A percentile compares a stretch with the other conserved stretches of the same genome.
phyloP scores from a whole-genome alignment of 1,284 basidiomycete genomes.

The Paramarasmius palmivorus region DNA sequence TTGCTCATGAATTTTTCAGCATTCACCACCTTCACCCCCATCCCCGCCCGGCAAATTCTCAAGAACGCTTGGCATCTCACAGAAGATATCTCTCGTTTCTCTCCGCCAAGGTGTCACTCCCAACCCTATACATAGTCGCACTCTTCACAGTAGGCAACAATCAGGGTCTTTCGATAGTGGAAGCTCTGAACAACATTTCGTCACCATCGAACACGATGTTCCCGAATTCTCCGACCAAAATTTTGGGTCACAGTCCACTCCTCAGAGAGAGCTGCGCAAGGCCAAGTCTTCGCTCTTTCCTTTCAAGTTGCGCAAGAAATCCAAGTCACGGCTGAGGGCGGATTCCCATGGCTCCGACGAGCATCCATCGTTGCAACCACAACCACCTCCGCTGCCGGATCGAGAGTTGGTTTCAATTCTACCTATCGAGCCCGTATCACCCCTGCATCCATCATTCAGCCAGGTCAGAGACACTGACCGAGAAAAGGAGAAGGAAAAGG shows the following conservation, averaged over 20 bases:
- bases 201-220: background rate
- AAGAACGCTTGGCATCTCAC: slow-evolving; percentile 34
- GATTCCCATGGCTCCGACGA: slow-evolving; percentile 7
- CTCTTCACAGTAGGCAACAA: slow-evolving; percentile 16
- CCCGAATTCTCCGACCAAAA: background rate
- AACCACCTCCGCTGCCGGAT: slow-evolving; percentile 14
- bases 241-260: background rate
- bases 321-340: slow-evolving; percentile 5
- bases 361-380: slow-evolving; percentile 15
- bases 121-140: slow-evolving; percentile 1
- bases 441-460: background rate
- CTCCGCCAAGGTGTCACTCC: slow-evolving; percentile 15
- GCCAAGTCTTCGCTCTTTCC: slow-evolving; percentile 5
- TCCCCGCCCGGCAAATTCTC: slow-evolving; percentile 20
- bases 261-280: slow-evolving; percentile 3
- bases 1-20: background rate
- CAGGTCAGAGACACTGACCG: background rate
- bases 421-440: background rate
- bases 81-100: slow-evolving; percentile 30
- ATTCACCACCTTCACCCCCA: slow-evolving; percentile 1
- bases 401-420: background rate
- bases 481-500: slow-evolving; percentile 3
- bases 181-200: slow-evolving; percentile 4
- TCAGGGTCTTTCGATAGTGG: slow-evolving; percentile 2
- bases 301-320: slow-evolving; percentile 3